These are phyloP conservation scores for Tolypocladium endophyticum DNA, from an alignment of 2,329 filamentous ascomycete species.

Conservation along the genomic window DNA sequence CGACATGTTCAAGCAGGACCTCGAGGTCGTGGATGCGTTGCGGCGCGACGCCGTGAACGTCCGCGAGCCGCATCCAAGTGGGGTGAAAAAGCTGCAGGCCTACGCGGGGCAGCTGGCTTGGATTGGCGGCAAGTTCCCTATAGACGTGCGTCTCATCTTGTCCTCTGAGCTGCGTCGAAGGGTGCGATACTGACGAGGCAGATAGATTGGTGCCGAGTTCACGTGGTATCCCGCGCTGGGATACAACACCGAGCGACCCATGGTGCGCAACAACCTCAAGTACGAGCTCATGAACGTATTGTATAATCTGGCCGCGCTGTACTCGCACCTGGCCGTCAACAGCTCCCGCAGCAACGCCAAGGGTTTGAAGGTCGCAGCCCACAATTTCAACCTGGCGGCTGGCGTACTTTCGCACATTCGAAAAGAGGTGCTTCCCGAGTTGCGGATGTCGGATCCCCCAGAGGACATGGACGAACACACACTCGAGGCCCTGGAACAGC, in stretches of 20 bases:
- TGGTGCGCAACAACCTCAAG: conserved; percentile 55
- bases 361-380: conserved; percentile 77
- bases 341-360: conserved; percentile 70
- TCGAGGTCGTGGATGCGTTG: conserved; percentile 71
- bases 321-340: conserved; percentile 80
- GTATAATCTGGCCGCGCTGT: conserved; percentile 87
- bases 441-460: conserved; percentile 70
- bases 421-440: conserved; percentile 65
- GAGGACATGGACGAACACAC: conserved; percentile 94
- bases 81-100: conserved; percentile 75
- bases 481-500: conserved; percentile 68
- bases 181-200: not conserved
- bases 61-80: conserved; percentile 76
- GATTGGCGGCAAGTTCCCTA: conserved; percentile 91
- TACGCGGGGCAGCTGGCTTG: conserved; percentile 91
- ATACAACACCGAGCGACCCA: conserved; percentile 71
- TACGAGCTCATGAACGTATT: conserved; percentile 88
- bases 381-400: conserved; percentile 80
- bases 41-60: conserved; percentile 82
- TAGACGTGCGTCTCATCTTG: conserved; percentile 51
- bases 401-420: conserved; percentile 75
- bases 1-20: conserved; percentile 87
- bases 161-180: not conserved
- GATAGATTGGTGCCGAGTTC: conserved; percentile 83
- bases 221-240: conserved; percentile 92